Conservation (phyloP, 176 grass and related monocot species). For the Neostapfia colusana region DNA sequence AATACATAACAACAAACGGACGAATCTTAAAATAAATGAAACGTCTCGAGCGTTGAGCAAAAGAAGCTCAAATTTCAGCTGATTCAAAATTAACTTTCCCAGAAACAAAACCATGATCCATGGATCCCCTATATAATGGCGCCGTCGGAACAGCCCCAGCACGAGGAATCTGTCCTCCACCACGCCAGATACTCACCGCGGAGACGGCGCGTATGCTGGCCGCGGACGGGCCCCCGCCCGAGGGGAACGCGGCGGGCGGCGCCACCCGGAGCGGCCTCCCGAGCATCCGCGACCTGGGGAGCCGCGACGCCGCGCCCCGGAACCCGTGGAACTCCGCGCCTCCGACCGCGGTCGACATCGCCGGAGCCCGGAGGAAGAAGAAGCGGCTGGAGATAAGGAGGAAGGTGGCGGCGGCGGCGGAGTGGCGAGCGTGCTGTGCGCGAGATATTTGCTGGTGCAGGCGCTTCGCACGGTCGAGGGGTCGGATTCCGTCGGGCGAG, state of each 20-base stretch:
- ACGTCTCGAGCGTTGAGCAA: no score
- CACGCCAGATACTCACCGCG: constrained; percentile 41
- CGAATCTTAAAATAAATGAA: no score
- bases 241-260: constrained; percentile 22
- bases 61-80: no score
- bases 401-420: neutral
- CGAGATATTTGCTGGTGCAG: constrained; percentile 4
- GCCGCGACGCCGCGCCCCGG: constrained; percentile 14
- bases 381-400: neutral
- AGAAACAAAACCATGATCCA: no score
- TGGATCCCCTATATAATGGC: neutral
- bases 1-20: no score
- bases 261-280: constrained; percentile 40
- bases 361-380: neutral
- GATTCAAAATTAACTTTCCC: no score
- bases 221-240: constrained; percentile 12
- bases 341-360: constrained; percentile 42
- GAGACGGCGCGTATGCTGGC: constrained; percentile 52
- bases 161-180: neutral
- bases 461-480: constrained; percentile 32
- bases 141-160: neutral
- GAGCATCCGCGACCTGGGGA: constrained; percentile 49
- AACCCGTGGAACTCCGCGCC: constrained; percentile 46
- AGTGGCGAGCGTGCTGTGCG: constrained; percentile 28
- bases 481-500: neutral